Base-by-base conservation (phyloP, 2,329 filamentous ascomycete genomes). In the Colletotrichum sp. region DNA sequence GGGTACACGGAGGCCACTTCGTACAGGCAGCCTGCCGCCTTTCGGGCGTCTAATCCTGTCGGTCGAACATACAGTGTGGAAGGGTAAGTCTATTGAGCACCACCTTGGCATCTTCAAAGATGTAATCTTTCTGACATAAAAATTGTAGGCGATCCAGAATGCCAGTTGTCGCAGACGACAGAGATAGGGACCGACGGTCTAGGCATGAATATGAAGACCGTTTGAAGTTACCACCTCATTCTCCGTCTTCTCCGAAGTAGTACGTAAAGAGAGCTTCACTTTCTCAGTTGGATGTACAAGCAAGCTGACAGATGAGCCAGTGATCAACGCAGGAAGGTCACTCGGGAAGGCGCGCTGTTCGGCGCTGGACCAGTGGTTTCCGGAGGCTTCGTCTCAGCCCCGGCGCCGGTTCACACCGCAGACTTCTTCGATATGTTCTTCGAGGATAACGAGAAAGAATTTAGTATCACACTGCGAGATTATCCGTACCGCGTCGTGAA, bases 401-500 rank as follows among this genome's bases (percentile, higher is more conserved):
- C 26, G 48, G 28, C 65, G 38, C 69, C 69, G 21, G 63, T 62
- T 7, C 61, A 66, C 21, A 58, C 34, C 16, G 48, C 61, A 5
- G 61, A 28, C 16, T 71, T 66, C 43, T 71, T 38, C 61, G 69
- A 71, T 18, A 66, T 71, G 69, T 58, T 66, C 26, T 71, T 66
- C 52, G 43, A 71, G 8, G 52, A 65, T 16, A 30, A 58, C 26
- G 43, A 48, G 3, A 26, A 58, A 34, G 69, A 71, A 14, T 71
- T 71, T 48, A 71, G n/a, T 13, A 71, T 71, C 69, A 66, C 69
- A 2, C 61, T 71, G 10, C 21, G 61, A 34, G 69, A 71, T 52
- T 71, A 71, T 30, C 69, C 69, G 4, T 71, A 71, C 24, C 69
- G 69, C 13, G 69, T 71, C 30, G 69, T 71, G 30, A 71, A 71